Base-by-base conservation (phyloP, 2,329 filamentous ascomycete genomes). In the Corniculantispora saksenae region DNA sequence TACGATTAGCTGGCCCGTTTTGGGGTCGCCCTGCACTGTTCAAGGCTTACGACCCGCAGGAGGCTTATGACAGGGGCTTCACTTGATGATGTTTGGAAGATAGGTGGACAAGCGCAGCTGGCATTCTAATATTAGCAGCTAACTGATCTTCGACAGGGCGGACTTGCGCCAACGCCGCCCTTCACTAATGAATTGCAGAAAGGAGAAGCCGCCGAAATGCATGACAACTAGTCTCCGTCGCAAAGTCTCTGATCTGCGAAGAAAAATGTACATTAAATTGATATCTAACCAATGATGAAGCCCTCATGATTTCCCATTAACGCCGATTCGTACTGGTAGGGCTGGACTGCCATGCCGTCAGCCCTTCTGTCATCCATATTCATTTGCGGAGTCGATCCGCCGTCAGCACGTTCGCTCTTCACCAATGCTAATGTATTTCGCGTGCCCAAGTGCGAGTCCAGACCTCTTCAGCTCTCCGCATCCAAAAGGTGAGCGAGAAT, bases 401-500 rank as follows among this genome's bases (percentile, higher is more conserved):
- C n/a, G 32, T 40, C 1, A 56, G 48, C 23, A 23, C 32, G 23
- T 38, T 60, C 32, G 23, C 25, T 60, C n/a, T 50, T 60, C 9
- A 12, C 32, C 45, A 17, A 40, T 13, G 13, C 17, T 32, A n/a
- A 25, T 7, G 3, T 13, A 12, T 6, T 6, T 27, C 15, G 13
- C 27, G 48, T 29, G 17, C 48, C 23, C 13, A 25, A n/a, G 10
- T 29, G 23, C 12, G 23, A 19, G 8, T 23, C 23, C 3, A 4
- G 9, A 29, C 10, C 70, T 80, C 47, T n/a, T 74, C 70, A 82
- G 50, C 73, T 75, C 70, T 84, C 76, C 19, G 88, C 79, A 68
- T 88, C 86, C 69, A 93, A 73, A 77, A 91, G 86, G 66, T 85
- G 82, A 72, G 80, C 86, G 74, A 93, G 75, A 15, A 82, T 84